Percentiles rank a stretch among this genome's conserved stretches.
Conservation (phyloP, 1,139 yeast species). For the Debaryomyces sp. region DNA sequence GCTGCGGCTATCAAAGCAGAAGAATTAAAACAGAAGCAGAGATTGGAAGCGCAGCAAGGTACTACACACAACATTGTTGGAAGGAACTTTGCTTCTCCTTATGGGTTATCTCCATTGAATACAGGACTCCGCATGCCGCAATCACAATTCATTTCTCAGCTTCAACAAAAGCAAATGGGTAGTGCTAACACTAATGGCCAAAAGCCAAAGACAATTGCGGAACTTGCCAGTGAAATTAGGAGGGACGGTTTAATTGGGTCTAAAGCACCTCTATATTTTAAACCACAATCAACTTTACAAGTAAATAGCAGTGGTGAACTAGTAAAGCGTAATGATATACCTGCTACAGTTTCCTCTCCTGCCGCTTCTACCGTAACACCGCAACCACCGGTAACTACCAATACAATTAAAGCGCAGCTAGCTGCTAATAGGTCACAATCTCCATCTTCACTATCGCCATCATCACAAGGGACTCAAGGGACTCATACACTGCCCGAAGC, state of each 20-base stretch:
- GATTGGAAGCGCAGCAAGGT: constrained; percentile 33
- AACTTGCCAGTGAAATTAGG: constrained; percentile 56
- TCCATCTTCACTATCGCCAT: constrained; percentile 15
- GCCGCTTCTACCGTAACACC: constrained; percentile 1
- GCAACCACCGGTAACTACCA: constrained; percentile 15
- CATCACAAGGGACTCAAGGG: constrained; percentile 14
- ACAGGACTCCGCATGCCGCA: constrained; percentile 21
- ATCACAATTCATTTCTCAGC: constrained; percentile 28
- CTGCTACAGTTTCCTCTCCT: constrained; percentile 11
- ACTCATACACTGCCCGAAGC: constrained; percentile 8
- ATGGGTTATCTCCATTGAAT: constrained; percentile 23
- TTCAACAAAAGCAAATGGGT: constrained; percentile 21
- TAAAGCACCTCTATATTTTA: constrained; percentile 41
- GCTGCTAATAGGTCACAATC: constrained; percentile 52
- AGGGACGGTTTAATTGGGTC: constrained; percentile 35
- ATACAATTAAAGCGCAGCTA: constrained; percentile 52
- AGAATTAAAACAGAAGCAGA: constrained; percentile 48
- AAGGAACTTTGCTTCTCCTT: constrained; percentile 29
- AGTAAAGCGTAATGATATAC: constrained; percentile 11
- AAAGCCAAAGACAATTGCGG: constrained; percentile 55
- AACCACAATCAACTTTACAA: constrained; percentile 24
- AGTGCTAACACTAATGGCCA: constrained; percentile 21
- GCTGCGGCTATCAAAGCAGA: constrained; percentile 58
- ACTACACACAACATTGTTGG: constrained; percentile 30
- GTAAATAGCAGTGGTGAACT: constrained; percentile 13